Percentiles rank a stretch among this genome's conserved stretches.
phyloP scores from a whole-genome alignment of 2,329 filamentous ascomycete genomes.

The Cladosporium oxysporum region DNA sequence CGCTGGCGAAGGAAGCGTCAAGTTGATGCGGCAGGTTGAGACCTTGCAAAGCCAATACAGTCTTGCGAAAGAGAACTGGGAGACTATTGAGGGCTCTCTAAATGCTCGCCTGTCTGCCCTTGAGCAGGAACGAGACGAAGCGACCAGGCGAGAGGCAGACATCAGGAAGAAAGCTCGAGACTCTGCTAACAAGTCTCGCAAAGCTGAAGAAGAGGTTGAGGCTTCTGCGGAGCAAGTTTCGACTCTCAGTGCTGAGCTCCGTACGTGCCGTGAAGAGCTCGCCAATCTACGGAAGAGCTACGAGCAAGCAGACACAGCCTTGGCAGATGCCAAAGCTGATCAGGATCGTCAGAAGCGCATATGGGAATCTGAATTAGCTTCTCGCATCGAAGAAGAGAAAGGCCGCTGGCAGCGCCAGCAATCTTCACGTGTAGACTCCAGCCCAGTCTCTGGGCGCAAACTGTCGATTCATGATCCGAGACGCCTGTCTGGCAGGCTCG shows the following conservation, averaged over 20 bases:
- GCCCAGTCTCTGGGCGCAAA: constrained; percentile 42
- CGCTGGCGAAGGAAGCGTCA: constrained; percentile 58
- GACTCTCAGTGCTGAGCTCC: constrained; percentile 64
- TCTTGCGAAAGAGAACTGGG: constrained; percentile 95
- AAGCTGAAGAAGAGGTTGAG: constrained; percentile 81
- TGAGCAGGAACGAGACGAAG: constrained; percentile 90
- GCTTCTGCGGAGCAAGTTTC: constrained; percentile 64
- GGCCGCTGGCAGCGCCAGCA: constrained; percentile 56
- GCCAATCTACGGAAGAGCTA: constrained; percentile 65
- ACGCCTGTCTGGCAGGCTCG: constrained; percentile 33
- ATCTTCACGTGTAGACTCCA: constrained; percentile 37
- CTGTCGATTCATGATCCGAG: constrained; percentile 40
- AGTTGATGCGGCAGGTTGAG: constrained; percentile 89
- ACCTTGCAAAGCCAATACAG: constrained; percentile 94
- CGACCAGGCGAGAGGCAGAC: constrained; percentile 78
- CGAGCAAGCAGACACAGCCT: constrained; percentile 63
- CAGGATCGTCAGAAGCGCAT: constrained; percentile 61
- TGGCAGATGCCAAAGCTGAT: constrained; percentile 59
- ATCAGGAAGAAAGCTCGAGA: constrained; percentile 88
- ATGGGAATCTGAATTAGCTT: constrained; percentile 58
- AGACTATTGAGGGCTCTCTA: constrained; percentile 87
- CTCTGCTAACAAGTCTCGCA: constrained; percentile 67
- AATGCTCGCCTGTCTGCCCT: constrained; percentile 73
- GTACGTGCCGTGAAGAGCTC: constrained; percentile 60
- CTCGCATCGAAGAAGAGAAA: constrained; percentile 66